Evolutionary conservation across 2,329 filamentous ascomycete species (phyloP).

Genomic region (Diplodia intermedia): DNA sequence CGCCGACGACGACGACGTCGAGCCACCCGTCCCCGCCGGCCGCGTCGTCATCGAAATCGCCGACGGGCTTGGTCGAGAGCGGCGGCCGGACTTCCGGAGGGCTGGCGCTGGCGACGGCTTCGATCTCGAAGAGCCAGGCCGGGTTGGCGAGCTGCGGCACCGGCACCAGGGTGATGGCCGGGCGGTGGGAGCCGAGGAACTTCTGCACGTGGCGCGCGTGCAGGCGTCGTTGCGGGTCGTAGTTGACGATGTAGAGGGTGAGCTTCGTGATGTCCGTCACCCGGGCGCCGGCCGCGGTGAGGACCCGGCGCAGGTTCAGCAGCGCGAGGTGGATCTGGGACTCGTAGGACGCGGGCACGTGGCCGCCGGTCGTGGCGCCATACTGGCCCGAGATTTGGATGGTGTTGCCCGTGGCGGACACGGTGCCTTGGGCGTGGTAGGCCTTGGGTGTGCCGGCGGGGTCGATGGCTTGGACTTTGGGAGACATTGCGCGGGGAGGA

Average conservation of each 20-base stretch:
- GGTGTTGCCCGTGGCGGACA: conserved; percentile 33
- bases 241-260: conserved; percentile 55
- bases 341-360: conserved; percentile 49
- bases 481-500: neutral
- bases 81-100: conserved; percentile 18
- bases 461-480: conserved; percentile 5
- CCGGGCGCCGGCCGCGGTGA: conserved; percentile 46
- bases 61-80: neutral
- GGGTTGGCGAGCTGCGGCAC: conserved; percentile 51
- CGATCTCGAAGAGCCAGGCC: conserved; percentile 54
- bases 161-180: conserved; percentile 54
- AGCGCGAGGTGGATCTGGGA: conserved; percentile 53
- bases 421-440: conserved; percentile 38
- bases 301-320: conserved; percentile 48
- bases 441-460: conserved; percentile 4
- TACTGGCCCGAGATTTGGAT: conserved; percentile 49
- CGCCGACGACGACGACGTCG: conserved; percentile 53
- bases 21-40: neutral
- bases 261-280: conserved; percentile 52
- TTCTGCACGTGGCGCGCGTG: conserved; percentile 51
- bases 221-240: conserved; percentile 47
- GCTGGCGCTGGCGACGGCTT: conserved; percentile 46
- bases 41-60: too few relatives aligned
- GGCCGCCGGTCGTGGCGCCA: conserved; percentile 43
- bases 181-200: conserved; percentile 51